Conservation (phyloP, 345 rosid genomes). For the Kandelia obovata region DNA sequence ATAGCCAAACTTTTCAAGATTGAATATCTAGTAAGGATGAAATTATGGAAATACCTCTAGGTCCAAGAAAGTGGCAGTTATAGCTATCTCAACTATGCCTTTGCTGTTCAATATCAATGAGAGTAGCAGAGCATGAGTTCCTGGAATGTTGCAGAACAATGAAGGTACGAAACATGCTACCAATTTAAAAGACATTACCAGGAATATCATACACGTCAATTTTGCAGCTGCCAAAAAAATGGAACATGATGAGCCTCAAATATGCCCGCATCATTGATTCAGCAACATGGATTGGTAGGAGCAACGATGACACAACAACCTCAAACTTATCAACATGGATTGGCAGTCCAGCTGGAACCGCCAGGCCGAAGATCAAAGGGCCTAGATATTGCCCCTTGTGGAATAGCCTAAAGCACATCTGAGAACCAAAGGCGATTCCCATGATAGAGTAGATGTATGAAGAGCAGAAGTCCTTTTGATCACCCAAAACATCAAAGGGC, state of each 20-base stretch:
- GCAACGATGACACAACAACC: constrained; percentile 17
- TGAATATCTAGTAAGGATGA: neutral
- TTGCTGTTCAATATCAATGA: constrained; percentile 28
- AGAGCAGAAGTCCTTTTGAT: constrained; percentile 25
- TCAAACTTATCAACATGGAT: constrained; percentile 27
- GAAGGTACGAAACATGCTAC: constrained; percentile 21
- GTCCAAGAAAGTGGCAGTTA: neutral
- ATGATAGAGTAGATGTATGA: constrained; percentile 16
- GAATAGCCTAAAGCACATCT: constrained; percentile 2
- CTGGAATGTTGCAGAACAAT: constrained; percentile 10
- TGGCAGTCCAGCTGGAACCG: constrained; percentile 35
- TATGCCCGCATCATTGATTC: constrained; percentile 26
- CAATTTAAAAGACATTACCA: constrained; percentile 1
- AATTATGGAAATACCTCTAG: neutral
- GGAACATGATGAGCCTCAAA: constrained; percentile 5
- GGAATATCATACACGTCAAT: neutral
- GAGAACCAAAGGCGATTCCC: constrained; percentile 12
- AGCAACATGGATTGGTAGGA: constrained; percentile 30
- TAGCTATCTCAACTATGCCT: constrained; percentile 30
- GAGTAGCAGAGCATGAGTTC: constrained; percentile 29
- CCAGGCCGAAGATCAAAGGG: constrained; percentile 34
- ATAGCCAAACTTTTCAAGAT: neutral
- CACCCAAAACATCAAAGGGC: constrained; percentile 30
- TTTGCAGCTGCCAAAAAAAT: neutral
- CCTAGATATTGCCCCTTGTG: constrained; percentile 18